A percentile compares a stretch with the other conserved stretches of the same genome.
phyloP scores from a whole-genome alignment of 495 filamentous ascomycete species.

The Aspergillus diversus region DNA sequence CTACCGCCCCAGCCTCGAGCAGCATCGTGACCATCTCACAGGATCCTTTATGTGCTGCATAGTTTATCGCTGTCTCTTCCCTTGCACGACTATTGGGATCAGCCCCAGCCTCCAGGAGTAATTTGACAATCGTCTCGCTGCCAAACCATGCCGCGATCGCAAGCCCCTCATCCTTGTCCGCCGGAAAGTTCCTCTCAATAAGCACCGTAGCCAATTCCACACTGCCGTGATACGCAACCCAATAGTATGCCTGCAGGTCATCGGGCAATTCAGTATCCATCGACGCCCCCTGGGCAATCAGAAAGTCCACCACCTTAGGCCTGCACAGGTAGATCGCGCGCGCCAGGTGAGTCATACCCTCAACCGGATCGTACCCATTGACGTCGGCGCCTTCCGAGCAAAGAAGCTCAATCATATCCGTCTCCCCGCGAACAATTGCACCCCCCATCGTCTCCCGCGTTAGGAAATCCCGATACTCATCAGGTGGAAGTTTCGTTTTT shows the following conservation, averaged over 20 bases:
- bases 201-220: not conserved
- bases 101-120: not conserved
- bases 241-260: not conserved
- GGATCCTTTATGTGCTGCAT: not conserved
- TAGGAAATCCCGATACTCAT: not conserved
- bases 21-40: not conserved
- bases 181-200: not conserved
- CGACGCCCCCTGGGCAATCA: not conserved
- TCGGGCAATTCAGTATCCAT: not conserved
- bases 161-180: not conserved
- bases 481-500: not conserved
- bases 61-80: not conserved
- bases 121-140: not conserved
- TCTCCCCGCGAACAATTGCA: not conserved
- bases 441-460: not conserved
- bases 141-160: not conserved
- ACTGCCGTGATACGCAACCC: not conserved
- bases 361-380: not conserved
- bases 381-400: not conserved
- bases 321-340: not conserved
- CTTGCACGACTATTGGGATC: not conserved
- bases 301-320: not conserved
- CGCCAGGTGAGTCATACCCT: not conserved
- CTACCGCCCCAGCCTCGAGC: not conserved
- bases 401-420: not conserved